phyloP scores from a whole-genome alignment of 768 basidiomycete genomes.

The Rhizopogon vulgaris region DNA sequence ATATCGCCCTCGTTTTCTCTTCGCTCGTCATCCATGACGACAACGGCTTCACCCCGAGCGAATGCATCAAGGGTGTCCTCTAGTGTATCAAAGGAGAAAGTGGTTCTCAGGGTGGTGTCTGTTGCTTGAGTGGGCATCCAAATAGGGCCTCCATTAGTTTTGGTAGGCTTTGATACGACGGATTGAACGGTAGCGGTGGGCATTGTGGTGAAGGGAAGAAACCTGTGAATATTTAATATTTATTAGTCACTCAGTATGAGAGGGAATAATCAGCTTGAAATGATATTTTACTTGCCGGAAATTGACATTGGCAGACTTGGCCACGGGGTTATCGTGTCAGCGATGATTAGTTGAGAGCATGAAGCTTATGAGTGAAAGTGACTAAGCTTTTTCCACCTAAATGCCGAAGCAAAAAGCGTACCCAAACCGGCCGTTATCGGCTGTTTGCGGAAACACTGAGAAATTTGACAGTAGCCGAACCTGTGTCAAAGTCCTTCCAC shows the following conservation, averaged over 20 bases:
- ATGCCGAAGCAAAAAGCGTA: neutral
- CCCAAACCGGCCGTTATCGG: too few relatives aligned
- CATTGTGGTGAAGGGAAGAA: constrained; percentile 2
- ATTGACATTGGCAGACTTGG: neutral
- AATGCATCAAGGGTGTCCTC: constrained; percentile 77
- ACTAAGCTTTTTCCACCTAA: neutral
- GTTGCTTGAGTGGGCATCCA: constrained; percentile 20
- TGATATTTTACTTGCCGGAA: neutral
- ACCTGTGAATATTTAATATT: neutral
- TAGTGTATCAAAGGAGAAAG: constrained; percentile 73
- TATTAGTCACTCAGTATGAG: neutral
- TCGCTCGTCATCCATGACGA: constrained; percentile 95
- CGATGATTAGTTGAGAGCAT: too few relatives aligned
- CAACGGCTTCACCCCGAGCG: constrained; percentile 78
- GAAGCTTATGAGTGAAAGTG: neutral
- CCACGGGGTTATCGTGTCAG: too few relatives aligned
- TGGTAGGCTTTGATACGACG: neutral
- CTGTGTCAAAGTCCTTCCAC: too few relatives aligned
- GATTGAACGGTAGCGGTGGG: neutral
- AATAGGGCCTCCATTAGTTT: neutral
- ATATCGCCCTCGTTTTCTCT: constrained; percentile 98
- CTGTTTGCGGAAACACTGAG: too few relatives aligned
- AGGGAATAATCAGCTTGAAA: neutral
- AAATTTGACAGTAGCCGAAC: neutral
- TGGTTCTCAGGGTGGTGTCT: constrained; percentile 17